Evolutionary conservation across 2,329 filamentous ascomycete species (phyloP).

Genomic region (Epichloe glyceriae): DNA sequence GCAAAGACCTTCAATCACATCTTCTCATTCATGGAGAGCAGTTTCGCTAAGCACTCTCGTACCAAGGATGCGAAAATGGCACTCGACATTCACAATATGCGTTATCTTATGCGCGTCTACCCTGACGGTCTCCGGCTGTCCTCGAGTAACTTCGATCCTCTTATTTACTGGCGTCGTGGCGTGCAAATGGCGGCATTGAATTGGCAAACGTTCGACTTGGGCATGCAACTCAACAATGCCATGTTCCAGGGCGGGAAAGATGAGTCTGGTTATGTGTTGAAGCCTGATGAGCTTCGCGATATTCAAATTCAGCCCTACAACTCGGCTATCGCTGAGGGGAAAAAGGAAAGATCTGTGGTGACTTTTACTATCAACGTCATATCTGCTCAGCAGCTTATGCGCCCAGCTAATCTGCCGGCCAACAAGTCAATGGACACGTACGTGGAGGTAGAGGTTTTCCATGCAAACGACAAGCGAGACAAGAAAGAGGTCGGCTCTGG

Average conservation of each 20-base stretch:
- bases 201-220: conserved; percentile 94
- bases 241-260: conserved; percentile 92
- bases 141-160: conserved; percentile 89
- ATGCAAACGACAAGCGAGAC: conserved; percentile 85
- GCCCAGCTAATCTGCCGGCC: conserved; percentile 58
- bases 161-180: conserved; percentile 85
- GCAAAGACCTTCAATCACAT: conserved; percentile 88
- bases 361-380: conserved; percentile 79
- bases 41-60: conserved; percentile 69
- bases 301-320: conserved; percentile 46
- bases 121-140: conserved; percentile 69
- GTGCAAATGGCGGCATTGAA: conserved; percentile 98
- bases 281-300: conserved; percentile 73
- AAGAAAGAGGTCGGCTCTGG: conserved; percentile 62
- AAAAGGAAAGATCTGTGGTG: conserved; percentile 69
- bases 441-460: conserved; percentile 87
- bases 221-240: conserved; percentile 91
- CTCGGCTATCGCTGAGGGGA: conserved; percentile 39
- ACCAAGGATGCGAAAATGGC: conserved; percentile 63
- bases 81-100: conserved; percentile 81
- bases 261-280: conserved; percentile 82
- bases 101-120: conserved; percentile 87
- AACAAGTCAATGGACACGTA: conserved; percentile 78
- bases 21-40: conserved; percentile 85
- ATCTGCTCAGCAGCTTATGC: conserved; percentile 88